Evolutionary conservation across 2,329 filamentous ascomycete species (phyloP).

Genomic region (Chrysoporthe deuterocubensis): DNA sequence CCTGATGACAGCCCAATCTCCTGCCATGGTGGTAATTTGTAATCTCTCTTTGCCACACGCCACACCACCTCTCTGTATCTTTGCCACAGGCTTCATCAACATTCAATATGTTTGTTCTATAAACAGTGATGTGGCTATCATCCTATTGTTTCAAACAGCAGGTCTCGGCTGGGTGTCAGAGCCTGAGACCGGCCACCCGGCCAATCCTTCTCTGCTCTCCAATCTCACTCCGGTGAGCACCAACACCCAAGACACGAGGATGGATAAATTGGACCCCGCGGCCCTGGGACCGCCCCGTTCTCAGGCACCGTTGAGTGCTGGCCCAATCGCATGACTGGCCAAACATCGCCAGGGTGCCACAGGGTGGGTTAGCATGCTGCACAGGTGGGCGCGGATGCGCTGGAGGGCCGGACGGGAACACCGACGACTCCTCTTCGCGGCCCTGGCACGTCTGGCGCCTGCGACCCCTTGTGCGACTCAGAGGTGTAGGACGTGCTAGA

Average conservation of each 20-base stretch:
- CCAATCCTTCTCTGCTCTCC: slow-evolving; percentile 7
- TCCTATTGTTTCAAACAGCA: slow-evolving; percentile 13
- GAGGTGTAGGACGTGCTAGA: slow-evolving; percentile 12
- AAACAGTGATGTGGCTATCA: slow-evolving; percentile 5
- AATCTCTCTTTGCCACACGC: slow-evolving; percentile 6
- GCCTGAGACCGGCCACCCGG: slow-evolving; percentile 20
- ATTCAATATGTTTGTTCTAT: slow-evolving; percentile 6
- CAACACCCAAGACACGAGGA: not conserved
- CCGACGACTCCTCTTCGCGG: not conserved
- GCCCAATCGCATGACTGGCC: slow-evolving; percentile 14
- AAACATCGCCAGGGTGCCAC: not conserved
- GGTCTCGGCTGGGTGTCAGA: slow-evolving; percentile 24
- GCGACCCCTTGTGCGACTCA: not conserved
- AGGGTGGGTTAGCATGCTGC: not conserved
- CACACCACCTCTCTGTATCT: not conserved
- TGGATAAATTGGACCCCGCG: slow-evolving; percentile 3
- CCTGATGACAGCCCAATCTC: slow-evolving; percentile 3
- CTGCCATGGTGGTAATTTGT: not conserved
- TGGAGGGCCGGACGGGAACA: slow-evolving; percentile 1
- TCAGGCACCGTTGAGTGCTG: slow-evolving; percentile 16
- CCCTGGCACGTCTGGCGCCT: not conserved
- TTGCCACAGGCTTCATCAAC: not conserved
- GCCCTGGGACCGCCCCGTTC: slow-evolving; percentile 7
- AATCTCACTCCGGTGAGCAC: slow-evolving; percentile 2
- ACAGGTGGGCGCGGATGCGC: slow-evolving; percentile 14